Evolutionary conservation across 768 basidiomycete genomes (phyloP), one percentile per base, ranked within the genome.

Genomic region (Termitomyces sp.): DNA sequence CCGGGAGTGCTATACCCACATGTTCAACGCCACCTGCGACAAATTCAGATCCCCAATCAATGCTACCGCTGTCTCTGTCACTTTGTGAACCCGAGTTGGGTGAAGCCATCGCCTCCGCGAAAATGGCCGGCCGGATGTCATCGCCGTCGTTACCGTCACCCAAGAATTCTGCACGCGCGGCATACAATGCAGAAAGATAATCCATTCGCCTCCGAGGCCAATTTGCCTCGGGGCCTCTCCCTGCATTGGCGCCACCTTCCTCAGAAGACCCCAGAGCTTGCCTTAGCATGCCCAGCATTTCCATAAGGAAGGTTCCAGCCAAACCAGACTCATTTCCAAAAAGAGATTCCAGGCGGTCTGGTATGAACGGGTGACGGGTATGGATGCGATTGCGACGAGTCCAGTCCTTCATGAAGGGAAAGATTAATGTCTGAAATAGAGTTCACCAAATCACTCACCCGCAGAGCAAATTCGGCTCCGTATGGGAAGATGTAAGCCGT

Each of bases 391-490:
- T 47, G n/a, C 18, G 30, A 5, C 9, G 9, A 14, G 4, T 18
- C 58, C 58, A 58, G 2, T 49, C 42, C 58, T 58, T 33, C 7
- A 30, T 26, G 40, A 28, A 42, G 26, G 14, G 8, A 1, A 35
- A 26, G 35, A 45, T 55, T 3, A 30, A 14, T 6, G 6, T 20
- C 2, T 9, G 36, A 7, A n/a, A 4, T 13, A 6, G 32, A 12
- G n/a, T 24, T 35, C 28, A 24, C 14, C 16, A n/a, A 44, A 14
- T 30, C 3, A 63, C 77, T 38, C 61, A 85, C 85, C 58, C 68
- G 74, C 80, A 87, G 82, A 56, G 73, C 79, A 22, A 72, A 69
- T 35, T 81, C 79, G 22, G 77, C 78, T 6, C 88, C 88, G 43
- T 81, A 70, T 40, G 67, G 63, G 64, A 88, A 88, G 2, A 80